Evolutionary conservation across 805 yeast genomes (phyloP), one percentile per base, ranked within the genome.

Genomic region (Aciculoconidium aculeatum): DNA sequence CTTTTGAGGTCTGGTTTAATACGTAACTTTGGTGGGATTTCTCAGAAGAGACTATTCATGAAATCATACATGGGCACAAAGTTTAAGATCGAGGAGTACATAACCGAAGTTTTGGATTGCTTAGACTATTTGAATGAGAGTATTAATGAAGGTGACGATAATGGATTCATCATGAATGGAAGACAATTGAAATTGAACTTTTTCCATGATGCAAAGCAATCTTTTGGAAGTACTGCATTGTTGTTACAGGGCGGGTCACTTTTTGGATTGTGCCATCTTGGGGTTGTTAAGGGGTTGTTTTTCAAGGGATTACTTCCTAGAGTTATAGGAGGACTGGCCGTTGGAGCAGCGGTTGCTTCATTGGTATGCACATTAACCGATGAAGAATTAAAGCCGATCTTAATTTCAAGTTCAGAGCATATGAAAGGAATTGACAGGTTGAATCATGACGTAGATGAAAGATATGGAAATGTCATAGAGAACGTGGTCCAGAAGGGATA

Each of bases 181-280:
- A 65, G 66, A 32, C 90, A 72, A 58, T 61, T 65, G 51, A 82
- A 72, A 45, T 66, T 72, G 39, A 87, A 73, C 55, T 85, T 83
- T 53, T 87, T 80, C 59, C 92, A 77, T 51, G 96, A 80, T 58
- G 85, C 84, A 11, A 72, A 84, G 44, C 87, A 86, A 51, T 78
- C 94, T 0, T 74, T 82, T 52, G 98, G 98, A 0, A 74, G 85
- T 27, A 86, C 97, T 0, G 96, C 96, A 0, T 63, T 92, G 33
- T 74, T 90, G 21, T 61, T 92, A 15, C 96, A 92, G 55, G 98
- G 98, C 16, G 97, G 98, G 2, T 82, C 96, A 0, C 59, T 92
- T 13, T 92, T 90, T 59, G 97, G 98, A 0, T 61, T 92, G 37
- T 88, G 95, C 45, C 98, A 92, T 53, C 51, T 92, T 19, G 98